Conservation (phyloP, 345 rosid genomes). For the Eucalyptus erythrocorys region DNA sequence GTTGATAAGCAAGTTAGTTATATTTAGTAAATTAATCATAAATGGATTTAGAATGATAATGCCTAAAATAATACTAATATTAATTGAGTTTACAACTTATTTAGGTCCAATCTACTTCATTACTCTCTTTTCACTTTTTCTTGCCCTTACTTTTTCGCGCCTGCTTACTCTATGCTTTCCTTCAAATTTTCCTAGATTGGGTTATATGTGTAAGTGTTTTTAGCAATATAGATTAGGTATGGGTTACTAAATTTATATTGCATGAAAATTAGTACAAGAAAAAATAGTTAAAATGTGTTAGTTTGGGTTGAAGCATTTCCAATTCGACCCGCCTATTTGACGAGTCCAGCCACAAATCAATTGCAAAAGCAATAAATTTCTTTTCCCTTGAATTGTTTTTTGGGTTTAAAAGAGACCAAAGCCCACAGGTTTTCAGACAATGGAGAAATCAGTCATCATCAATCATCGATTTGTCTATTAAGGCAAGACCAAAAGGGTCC, state of each 20-base stretch:
- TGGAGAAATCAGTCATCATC: neutral
- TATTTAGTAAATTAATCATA: too few relatives aligned
- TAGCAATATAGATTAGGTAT: neutral
- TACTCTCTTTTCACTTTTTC: neutral
- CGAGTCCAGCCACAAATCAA: neutral
- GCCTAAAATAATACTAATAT: too few relatives aligned
- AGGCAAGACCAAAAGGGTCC: neutral
- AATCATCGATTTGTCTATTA: neutral
- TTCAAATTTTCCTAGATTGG: too few relatives aligned
- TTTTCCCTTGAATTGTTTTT: neutral
- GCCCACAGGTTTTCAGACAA: neutral
- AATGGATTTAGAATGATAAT: too few relatives aligned
- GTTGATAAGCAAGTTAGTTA: neutral
- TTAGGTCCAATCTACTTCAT: neutral
- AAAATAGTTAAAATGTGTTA: too few relatives aligned
- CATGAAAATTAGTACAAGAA: too few relatives aligned
- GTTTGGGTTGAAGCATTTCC: neutral
- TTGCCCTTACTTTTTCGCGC: fast-evolving
- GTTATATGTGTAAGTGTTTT: neutral
- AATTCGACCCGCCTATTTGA: too few relatives aligned
- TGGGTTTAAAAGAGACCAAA: neutral
- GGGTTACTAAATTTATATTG: too few relatives aligned
- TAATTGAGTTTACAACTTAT: too few relatives aligned
- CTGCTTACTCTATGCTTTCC: too few relatives aligned
- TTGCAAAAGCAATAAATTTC: neutral